Evolutionary conservation across 129 eudicot species (phyloP).

Genomic region (Centaurea solstitialis): DNA sequence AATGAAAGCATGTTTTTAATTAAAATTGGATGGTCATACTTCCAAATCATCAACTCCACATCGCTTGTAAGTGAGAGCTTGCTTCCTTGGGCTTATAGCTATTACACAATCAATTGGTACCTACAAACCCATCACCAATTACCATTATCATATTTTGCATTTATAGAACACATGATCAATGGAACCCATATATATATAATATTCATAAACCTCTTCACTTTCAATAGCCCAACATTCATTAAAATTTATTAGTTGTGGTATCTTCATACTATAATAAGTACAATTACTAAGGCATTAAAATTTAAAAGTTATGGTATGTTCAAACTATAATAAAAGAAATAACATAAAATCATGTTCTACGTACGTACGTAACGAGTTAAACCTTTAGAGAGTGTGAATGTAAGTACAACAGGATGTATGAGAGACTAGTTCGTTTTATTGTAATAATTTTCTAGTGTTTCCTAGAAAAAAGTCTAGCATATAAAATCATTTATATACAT

Average conservation of each 20-base stretch:
- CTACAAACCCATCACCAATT: slow-evolving; percentile 25
- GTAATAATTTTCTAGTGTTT: too few relatives aligned
- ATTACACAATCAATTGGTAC: slow-evolving; percentile 83
- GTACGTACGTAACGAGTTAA: neutral
- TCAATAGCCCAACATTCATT: neutral
- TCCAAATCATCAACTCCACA: slow-evolving; percentile 89
- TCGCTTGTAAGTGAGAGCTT: slow-evolving; percentile 70
- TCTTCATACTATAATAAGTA: neutral
- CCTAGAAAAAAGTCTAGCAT: too few relatives aligned
- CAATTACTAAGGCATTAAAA: neutral
- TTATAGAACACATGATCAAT: neutral
- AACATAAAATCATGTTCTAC: neutral
- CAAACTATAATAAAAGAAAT: too few relatives aligned
- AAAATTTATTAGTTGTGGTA: neutral
- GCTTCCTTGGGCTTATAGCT: slow-evolving; percentile 83
- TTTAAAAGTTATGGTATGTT: neutral
- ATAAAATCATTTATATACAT: too few relatives aligned
- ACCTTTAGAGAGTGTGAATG: too few relatives aligned
- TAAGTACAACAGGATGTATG: too few relatives aligned
- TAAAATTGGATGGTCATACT: slow-evolving; percentile 40
- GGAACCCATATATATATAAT: neutral
- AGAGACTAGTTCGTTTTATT: too few relatives aligned
- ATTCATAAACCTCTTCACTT: neutral
- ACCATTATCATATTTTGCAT: too few relatives aligned
- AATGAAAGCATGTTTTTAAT: neutral